A percentile compares a stretch with the other conserved stretches of the same genome.
Conservation (phyloP, 257 asterid genomes). For the Nicotiana benthamiana region DNA sequence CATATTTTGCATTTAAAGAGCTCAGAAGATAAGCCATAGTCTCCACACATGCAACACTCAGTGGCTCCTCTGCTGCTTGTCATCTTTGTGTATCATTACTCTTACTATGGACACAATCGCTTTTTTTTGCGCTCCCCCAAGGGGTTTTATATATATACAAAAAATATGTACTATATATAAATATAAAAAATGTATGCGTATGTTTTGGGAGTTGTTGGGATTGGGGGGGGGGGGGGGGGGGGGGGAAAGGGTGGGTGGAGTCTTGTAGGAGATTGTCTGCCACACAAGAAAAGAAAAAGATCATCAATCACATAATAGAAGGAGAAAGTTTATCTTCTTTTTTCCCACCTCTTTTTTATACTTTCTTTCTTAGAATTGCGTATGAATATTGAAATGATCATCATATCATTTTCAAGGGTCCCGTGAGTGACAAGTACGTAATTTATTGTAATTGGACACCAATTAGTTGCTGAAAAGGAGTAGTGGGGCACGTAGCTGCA, state of each 20-base stretch:
- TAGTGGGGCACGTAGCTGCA: not conserved
- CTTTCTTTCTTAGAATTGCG: not conserved
- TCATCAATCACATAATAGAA: not conserved
- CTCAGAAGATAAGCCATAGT: conserved; percentile 49
- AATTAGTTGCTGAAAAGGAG: conserved; percentile 9
- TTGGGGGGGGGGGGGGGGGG: not conserved
- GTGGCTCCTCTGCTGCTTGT: conserved; percentile 15
- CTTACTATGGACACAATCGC: not conserved
- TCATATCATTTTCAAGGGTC: conserved; percentile 17
- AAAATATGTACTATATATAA: not conserved
- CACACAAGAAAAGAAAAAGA: conserved; percentile 11
- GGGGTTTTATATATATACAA: not conserved
- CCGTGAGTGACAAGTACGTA: conserved; percentile 21
- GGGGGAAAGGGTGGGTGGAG: not conserved
- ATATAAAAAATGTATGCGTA: not conserved
- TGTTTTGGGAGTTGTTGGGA: not conserved
- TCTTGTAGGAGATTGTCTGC: conserved; percentile 13
- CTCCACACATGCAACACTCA: conserved; percentile 91
- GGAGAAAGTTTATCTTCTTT: not conserved
- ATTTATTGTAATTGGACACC: not conserved
- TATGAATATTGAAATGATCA: conserved; percentile 9
- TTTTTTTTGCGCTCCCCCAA: not conserved
- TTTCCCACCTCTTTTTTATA: not conserved
- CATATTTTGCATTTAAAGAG: conserved; percentile 58
- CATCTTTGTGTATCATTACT: conserved; percentile 18